These are phyloP conservation scores for Vanderwaltozyma verrucispora DNA, from an alignment of 805 yeast genomes.

Conservation along the genomic window DNA sequence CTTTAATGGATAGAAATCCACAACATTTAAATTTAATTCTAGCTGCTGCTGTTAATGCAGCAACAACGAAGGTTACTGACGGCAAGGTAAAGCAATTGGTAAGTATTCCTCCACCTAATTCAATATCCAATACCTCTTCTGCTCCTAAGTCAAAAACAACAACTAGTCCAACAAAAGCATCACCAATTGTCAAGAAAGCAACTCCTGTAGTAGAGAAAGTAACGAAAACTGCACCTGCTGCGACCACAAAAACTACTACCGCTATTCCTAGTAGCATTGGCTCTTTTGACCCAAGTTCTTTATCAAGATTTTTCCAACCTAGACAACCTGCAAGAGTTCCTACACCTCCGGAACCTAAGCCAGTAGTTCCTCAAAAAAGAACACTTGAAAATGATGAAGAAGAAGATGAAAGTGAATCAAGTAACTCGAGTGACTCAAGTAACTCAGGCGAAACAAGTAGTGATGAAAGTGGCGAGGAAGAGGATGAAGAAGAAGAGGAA, in stretches of 20 bases:
- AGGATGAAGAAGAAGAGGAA: constrained; percentile 13
- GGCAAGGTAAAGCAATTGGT: constrained; percentile 39
- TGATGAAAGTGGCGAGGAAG: constrained; percentile 25
- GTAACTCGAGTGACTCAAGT: constrained; percentile 5
- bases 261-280: background rate
- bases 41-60: constrained; percentile 73
- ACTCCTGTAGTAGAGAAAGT: constrained; percentile 3
- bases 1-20: constrained; percentile 71
- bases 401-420: constrained; percentile 14
- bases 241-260: background rate
- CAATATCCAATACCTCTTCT: background rate
- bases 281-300: constrained; percentile 28
- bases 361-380: constrained; percentile 15
- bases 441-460: constrained; percentile 35
- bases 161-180: background rate
- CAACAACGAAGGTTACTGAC: constrained; percentile 51
- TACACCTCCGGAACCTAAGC: constrained; percentile 7
- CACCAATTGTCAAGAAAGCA: constrained; percentile 1
- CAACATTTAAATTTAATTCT: constrained; percentile 68
- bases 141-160: constrained; percentile 1
- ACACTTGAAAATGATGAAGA: constrained; percentile 6
- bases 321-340: constrained; percentile 14
- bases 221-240: background rate
- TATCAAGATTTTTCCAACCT: constrained; percentile 30
- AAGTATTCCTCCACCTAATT: constrained; percentile 14